A percentile compares a stretch with the other conserved stretches of the same genome.
These are phyloP conservation scores for Plantago rigida DNA, from an alignment of 305 asterid genomes.

Conservation along the genomic window DNA sequence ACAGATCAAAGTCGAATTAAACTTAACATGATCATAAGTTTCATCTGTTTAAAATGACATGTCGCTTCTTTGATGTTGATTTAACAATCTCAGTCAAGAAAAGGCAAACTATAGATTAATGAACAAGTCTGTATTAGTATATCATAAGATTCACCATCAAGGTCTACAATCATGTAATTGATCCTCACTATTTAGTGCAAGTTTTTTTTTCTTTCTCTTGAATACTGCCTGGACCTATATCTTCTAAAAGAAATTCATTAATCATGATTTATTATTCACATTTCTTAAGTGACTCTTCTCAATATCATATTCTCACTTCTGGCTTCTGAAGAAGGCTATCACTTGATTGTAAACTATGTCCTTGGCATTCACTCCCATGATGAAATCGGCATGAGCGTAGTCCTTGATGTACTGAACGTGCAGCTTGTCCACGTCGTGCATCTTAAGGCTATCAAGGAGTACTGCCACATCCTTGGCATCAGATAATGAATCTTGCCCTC, in stretches of 20 bases:
- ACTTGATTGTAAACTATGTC: conserved; percentile 37
- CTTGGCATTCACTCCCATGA: conserved; percentile 40
- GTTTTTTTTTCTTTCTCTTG: not conserved
- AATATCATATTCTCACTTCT: conserved; percentile 9
- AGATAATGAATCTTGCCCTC: conserved; percentile 48
- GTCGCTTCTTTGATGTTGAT: no score
- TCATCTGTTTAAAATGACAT: no score
- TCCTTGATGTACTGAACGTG: conserved; percentile 36
- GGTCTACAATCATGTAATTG: not conserved
- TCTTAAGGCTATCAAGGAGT: conserved; percentile 35
- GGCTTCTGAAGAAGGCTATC: conserved; percentile 29
- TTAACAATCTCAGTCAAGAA: not conserved
- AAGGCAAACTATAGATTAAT: not conserved
- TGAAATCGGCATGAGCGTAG: conserved; percentile 56
- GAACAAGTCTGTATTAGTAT: not conserved
- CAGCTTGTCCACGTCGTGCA: conserved; percentile 35
- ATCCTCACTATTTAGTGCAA: not conserved
- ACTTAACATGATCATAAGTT: no score
- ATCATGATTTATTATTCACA: not conserved
- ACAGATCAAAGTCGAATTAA: no score
- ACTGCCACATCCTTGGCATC: conserved; percentile 34
- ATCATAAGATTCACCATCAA: not conserved
- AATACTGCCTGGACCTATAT: not conserved
- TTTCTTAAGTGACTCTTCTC: conserved; percentile 1
- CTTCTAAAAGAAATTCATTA: not conserved